Base-by-base conservation (phyloP, 1,284 basidiomycete genomes). In the Ustilago vetiveriae region DNA sequence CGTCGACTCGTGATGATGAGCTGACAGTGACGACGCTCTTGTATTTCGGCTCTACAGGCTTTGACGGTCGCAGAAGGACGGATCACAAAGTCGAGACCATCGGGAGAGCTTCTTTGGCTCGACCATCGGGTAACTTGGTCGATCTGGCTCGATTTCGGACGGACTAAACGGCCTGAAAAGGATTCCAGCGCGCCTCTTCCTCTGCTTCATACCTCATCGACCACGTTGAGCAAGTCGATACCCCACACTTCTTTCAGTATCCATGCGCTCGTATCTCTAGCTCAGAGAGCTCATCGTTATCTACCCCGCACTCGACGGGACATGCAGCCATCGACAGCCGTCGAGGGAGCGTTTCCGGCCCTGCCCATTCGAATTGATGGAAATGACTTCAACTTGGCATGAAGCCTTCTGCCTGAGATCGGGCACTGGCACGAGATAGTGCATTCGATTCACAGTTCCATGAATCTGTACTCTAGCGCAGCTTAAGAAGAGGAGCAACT, bases 161-260 rank as follows among this genome's bases (percentile, higher is more conserved):
- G 55, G 55, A 23, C 43, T 42, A 46, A 45, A 42, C 55, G 55
- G 48, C 36, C 33, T 58, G 35, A 32, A 40, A 27, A 42, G n/a
- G n/a, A n/a, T n/a, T n/a, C n/a, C n/a, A n/a, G n/a, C n/a, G n/a
- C n/a, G n/a, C n/a, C n/a, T n/a, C n/a, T n/a, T n/a, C n/a, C n/a
- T n/a, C n/a, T n/a, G n/a, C n/a, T n/a, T 14, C 39, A 8, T 21
- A 23, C 26, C 3, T 21, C 32, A 22, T 48, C 26, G 39, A 42
- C 36, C 36, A 37, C 36, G 17, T 21, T 37, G 36, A 37, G 36
- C 8, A 22, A 1, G 8, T 19, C 17, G n/a, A 10, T 37, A 6
- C 36, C 36, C 36, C 33, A 35, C 33, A 35, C 13, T n/a, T 9
- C n/a, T 35, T 6, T n/a, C 9, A 6, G 21, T 21, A 13, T 35